phyloP scores from a whole-genome alignment of 176 grass and related monocot genomes.

The Musa schizocarpa region DNA sequence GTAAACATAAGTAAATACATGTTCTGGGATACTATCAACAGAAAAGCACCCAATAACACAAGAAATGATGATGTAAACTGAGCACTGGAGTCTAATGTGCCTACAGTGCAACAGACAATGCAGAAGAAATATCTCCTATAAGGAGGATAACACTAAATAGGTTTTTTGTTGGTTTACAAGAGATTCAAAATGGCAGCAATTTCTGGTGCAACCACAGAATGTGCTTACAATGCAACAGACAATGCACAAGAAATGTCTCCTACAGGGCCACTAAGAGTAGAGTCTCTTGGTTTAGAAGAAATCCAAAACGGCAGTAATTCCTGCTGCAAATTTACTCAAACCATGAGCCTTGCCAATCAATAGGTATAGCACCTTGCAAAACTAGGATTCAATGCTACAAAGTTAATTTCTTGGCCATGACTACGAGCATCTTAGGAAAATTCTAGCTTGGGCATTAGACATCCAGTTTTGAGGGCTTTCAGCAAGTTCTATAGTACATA shows the following conservation, averaged over 20 bases:
- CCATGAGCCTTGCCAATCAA: background rate
- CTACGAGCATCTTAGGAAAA: background rate
- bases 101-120: background rate
- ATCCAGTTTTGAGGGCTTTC: background rate
- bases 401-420: background rate
- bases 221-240: background rate
- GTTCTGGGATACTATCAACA: background rate
- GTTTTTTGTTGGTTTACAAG: background rate
- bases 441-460: background rate
- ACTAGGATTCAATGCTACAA: background rate
- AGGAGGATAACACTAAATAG: background rate
- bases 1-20: background rate
- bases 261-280: background rate
- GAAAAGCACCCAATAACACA: background rate
- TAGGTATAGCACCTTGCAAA: background rate
- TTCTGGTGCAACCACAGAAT: background rate
- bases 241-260: background rate
- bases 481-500: background rate
- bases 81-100: background rate
- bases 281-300: background rate
- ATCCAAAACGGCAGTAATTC: background rate
- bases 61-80: background rate
- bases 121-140: background rate
- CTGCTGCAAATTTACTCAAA: background rate
- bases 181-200: background rate